A percentile compares a stretch with the other conserved stretches of the same genome.
Conservation (phyloP, 495 filamentous ascomycete genomes). For the Annulohypoxylon maeteangense region DNA sequence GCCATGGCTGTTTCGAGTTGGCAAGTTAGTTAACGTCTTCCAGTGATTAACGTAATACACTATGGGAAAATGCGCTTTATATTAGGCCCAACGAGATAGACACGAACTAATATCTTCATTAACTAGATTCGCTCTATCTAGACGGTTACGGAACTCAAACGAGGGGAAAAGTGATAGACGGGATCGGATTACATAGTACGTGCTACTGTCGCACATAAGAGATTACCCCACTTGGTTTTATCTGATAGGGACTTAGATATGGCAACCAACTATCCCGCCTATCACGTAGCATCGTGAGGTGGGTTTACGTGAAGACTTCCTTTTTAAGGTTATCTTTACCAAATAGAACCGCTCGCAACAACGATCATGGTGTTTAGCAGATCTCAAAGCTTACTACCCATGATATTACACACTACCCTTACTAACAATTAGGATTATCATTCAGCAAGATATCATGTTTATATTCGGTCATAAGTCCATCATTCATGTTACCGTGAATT, state of each 20-base stretch:
- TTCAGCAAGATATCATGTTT: neutral
- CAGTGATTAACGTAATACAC: neutral
- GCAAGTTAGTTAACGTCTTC: neutral
- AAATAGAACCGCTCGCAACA: neutral
- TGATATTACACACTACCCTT: neutral
- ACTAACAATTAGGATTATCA: neutral
- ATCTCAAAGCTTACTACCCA: neutral
- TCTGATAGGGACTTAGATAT: constrained; percentile 15
- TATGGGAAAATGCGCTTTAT: neutral
- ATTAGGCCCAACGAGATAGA: neutral
- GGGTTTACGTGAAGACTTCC: neutral
- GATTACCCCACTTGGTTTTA: neutral
- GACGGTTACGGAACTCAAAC: neutral
- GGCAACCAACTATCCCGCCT: neutral
- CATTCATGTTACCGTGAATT: neutral
- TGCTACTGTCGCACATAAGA: neutral
- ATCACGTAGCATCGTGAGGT: neutral
- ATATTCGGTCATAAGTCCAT: no score
- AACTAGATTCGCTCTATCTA: neutral
- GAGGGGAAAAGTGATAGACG: constrained; percentile 1
- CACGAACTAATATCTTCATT: neutral
- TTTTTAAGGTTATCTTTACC: constrained; percentile 6
- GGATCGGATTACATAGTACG: neutral
- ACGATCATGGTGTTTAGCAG: neutral
- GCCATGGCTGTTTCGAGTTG: constrained; percentile 2